phyloP scores from a whole-genome alignment of 2,329 filamentous ascomycete species.

The Curvularia spicifera region DNA sequence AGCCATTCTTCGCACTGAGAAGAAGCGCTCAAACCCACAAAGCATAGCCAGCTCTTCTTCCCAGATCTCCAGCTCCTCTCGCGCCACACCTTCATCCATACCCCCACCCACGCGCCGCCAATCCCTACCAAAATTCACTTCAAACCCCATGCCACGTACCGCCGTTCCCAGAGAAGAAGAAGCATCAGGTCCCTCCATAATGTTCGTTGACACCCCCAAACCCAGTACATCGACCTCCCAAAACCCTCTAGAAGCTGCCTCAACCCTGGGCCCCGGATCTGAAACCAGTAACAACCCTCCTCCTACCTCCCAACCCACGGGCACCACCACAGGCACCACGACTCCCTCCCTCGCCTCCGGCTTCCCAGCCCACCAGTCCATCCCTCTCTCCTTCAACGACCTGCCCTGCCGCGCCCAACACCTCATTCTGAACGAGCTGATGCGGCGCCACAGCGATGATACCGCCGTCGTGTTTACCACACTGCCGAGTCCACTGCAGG shows the following conservation, averaged over 20 bases:
- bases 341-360: constrained; percentile 44
- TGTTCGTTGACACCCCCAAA: constrained; percentile 66
- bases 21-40: constrained; percentile 13
- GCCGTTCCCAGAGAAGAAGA: constrained; percentile 67
- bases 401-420: constrained; percentile 84
- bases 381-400: constrained; percentile 84
- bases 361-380: constrained; percentile 64
- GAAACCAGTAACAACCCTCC: background rate
- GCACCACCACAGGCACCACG: background rate
- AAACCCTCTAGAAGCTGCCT: constrained; percentile 28
- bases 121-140: constrained; percentile 71
- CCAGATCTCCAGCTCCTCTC: constrained; percentile 27
- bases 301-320: constrained; percentile 2
- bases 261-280: background rate
- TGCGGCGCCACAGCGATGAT: constrained; percentile 55
- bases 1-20: constrained; percentile 23
- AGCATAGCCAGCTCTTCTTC: constrained; percentile 29
- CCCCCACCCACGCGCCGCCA: constrained; percentile 60
- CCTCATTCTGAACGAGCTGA: constrained; percentile 84
- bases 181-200: constrained; percentile 71
- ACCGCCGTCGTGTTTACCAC: constrained; percentile 85
- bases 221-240: constrained; percentile 23
- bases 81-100: constrained; percentile 44
- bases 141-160: constrained; percentile 73
- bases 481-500: constrained; percentile 78